Percentiles rank a stretch among this genome's conserved stretches.
These are phyloP conservation scores for Xenoacremonium recifei DNA, from an alignment of 2,329 filamentous ascomycete species.

Conservation along the genomic window DNA sequence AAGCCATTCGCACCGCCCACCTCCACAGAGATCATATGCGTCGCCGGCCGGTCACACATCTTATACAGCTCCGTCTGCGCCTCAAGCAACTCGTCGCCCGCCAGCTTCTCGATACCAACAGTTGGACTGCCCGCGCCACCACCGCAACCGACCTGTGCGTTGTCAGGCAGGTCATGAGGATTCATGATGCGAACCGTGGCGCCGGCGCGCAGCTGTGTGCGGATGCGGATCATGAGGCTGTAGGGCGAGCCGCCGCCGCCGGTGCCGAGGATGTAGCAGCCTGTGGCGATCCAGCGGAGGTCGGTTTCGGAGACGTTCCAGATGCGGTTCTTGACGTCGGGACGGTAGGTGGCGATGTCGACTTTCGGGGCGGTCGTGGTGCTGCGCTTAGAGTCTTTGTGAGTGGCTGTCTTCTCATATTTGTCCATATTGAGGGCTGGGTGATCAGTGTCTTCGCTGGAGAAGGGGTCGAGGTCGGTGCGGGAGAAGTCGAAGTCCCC, in stretches of 20 bases:
- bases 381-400: background rate
- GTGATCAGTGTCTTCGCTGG: conserved; percentile 3
- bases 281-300: conserved; percentile 54
- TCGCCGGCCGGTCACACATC: conserved; percentile 43
- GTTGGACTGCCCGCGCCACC: conserved; percentile 60
- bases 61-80: conserved; percentile 53
- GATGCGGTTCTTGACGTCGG: conserved; percentile 46
- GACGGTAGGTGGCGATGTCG: conserved; percentile 44
- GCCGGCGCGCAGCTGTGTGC: conserved; percentile 49
- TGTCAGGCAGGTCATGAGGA: conserved; percentile 47
- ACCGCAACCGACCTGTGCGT: conserved; percentile 53
- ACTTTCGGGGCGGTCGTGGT: conserved; percentile 19
- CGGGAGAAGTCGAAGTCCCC: conserved; percentile 52
- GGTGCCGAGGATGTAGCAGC: conserved; percentile 61
- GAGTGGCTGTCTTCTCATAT: conserved; percentile 16
- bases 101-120: conserved; percentile 59
- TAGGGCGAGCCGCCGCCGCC: conserved; percentile 60
- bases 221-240: conserved; percentile 48
- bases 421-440: conserved; percentile 15
- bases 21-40: conserved; percentile 61
- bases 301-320: conserved; percentile 61
- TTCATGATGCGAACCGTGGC: conserved; percentile 51
- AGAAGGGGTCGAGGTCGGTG: conserved; percentile 2
- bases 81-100: conserved; percentile 54
- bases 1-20: conserved; percentile 68